Percentiles rank a stretch among this genome's conserved stretches.
phyloP scores from a whole-genome alignment of 1,284 basidiomycete species.

The Sutorius eximius region DNA sequence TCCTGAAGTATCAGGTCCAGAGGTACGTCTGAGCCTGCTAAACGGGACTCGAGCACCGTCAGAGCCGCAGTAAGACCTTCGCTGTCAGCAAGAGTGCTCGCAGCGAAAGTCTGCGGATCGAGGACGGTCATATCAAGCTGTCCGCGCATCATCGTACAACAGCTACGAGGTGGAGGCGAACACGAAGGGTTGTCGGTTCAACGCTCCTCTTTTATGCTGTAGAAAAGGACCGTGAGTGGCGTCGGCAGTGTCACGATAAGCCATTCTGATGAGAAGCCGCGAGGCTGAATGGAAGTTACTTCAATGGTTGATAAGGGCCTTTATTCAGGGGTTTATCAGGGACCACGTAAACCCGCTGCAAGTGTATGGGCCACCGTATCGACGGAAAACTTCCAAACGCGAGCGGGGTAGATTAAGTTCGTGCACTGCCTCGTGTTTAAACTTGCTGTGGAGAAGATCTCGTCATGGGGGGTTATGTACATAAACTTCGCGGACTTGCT shows the following conservation, averaged over 20 bases:
- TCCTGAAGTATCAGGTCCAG: conserved; percentile 34
- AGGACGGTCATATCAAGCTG: conserved; percentile 13
- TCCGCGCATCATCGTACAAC: background rate
- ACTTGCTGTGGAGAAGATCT: background rate
- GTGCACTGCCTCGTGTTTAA: background rate
- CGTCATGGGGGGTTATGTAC: too few relatives aligned
- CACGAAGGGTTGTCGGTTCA: too few relatives aligned
- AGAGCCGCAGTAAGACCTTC: conserved; percentile 17
- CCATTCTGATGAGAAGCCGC: too few relatives aligned
- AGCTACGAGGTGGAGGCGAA: too few relatives aligned
- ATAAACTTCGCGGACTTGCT: too few relatives aligned
- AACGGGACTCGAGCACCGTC: conserved; percentile 28
- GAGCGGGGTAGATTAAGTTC: background rate
- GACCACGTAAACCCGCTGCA: too few relatives aligned
- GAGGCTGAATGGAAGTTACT: too few relatives aligned
- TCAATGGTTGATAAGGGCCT: background rate
- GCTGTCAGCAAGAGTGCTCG: conserved; percentile 12
- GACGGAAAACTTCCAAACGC: background rate
- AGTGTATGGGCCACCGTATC: too few relatives aligned
- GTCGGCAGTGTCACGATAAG: too few relatives aligned
- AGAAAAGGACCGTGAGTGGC: too few relatives aligned
- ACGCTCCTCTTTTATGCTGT: too few relatives aligned
- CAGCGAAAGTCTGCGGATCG: conserved; percentile 17
- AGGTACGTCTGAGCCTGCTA: conserved; percentile 24
- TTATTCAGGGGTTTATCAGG: background rate